phyloP scores from a whole-genome alignment of 495 filamentous ascomycete species.

The Geopyxis carbonaria region DNA sequence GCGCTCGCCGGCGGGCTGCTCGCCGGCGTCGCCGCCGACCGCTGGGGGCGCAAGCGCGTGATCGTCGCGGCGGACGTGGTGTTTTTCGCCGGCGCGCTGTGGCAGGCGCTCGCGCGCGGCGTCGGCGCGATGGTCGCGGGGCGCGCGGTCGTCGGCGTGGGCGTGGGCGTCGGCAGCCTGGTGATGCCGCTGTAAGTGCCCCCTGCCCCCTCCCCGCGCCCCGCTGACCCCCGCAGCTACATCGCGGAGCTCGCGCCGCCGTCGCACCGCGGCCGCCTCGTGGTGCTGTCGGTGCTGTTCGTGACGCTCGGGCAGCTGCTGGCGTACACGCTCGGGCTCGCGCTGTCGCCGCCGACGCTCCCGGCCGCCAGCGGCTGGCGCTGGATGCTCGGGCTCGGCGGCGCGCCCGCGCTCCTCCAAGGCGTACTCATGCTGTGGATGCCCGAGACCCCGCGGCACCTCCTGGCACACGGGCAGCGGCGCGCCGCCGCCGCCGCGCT shows the following conservation, averaged over 20 bases:
- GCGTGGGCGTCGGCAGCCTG: slow-evolving; percentile 67
- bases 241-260: slow-evolving; percentile 74
- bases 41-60: slow-evolving; percentile 53
- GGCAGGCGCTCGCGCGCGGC: slow-evolving; percentile 46
- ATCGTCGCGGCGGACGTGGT: slow-evolving; percentile 64
- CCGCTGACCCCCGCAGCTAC: slow-evolving; percentile 32
- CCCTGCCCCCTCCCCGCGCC: background rate
- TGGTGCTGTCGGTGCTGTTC: slow-evolving; percentile 61
- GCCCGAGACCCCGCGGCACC: slow-evolving; percentile 78
- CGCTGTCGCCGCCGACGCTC: slow-evolving; percentile 27
- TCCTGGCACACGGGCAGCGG: slow-evolving; percentile 48
- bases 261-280: slow-evolving; percentile 52
- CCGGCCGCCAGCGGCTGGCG: slow-evolving; percentile 50
- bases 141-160: slow-evolving; percentile 60
- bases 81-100: slow-evolving; percentile 56
- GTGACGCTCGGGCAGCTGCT: slow-evolving; percentile 75
- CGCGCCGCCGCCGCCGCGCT: slow-evolving; percentile 46
- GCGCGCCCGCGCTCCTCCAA: slow-evolving; percentile 57
- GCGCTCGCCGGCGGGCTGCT: slow-evolving; percentile 64
- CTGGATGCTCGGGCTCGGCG: slow-evolving; percentile 80
- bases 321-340: slow-evolving; percentile 63
- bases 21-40: slow-evolving; percentile 58
- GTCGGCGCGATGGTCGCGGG: slow-evolving; percentile 64
- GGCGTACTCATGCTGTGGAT: slow-evolving; percentile 44
- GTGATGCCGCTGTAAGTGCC: slow-evolving; percentile 53